Evolutionary conservation across 176 grass and related monocot species (phyloP).

Genomic region (Dendrocalamus sinicus): DNA sequence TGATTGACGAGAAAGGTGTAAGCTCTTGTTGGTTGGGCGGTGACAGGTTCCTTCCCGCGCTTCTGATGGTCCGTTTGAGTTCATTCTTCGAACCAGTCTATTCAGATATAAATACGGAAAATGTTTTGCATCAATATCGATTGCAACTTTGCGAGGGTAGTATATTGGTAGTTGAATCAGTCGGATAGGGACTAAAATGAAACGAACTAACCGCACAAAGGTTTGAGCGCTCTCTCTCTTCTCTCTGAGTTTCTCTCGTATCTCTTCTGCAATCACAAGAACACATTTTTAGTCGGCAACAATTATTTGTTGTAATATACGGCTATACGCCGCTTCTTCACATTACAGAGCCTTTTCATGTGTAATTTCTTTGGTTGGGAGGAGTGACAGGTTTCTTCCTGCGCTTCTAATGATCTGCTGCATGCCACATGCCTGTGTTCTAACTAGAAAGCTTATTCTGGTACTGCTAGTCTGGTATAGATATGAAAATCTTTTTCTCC

Average conservation of each 20-base stretch:
- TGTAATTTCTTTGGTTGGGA: conserved; percentile 36
- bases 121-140: not conserved
- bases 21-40: conserved; percentile 19
- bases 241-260: not conserved
- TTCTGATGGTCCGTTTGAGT: not conserved
- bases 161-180: conserved; percentile 31
- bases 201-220: not conserved
- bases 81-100: not conserved
- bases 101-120: conserved; percentile 12
- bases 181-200: conserved; percentile 11
- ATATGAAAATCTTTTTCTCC: not conserved
- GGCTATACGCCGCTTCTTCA: not conserved
- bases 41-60: conserved; percentile 36
- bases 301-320: not conserved
- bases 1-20: not conserved
- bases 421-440: conserved; percentile 41
- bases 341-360: not conserved
- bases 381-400: conserved; percentile 42
- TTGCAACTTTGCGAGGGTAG: conserved; percentile 7
- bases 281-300: not conserved
- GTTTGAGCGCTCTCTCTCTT: not conserved
- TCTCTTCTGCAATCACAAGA: not conserved
- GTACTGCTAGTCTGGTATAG: not conserved
- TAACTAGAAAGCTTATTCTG: not conserved
- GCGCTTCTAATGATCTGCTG: not conserved